Evolutionary conservation across 2,329 filamentous ascomycete genomes (phyloP).

Genomic region (Fusarium miscanthi): DNA sequence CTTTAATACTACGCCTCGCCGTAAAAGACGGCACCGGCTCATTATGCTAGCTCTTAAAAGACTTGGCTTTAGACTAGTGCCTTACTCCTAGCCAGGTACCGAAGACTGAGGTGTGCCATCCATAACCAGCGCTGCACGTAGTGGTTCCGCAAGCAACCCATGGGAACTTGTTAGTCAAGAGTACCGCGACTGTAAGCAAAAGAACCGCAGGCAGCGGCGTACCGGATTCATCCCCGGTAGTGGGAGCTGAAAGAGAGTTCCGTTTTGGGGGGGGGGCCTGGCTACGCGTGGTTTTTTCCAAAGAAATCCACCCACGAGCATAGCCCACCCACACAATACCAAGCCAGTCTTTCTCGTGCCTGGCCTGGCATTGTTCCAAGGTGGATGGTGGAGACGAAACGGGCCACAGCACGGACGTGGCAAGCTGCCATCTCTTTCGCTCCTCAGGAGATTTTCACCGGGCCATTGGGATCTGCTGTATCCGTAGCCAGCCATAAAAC

Average conservation of each 20-base stretch:
- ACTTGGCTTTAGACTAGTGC: slow-evolving; percentile 36
- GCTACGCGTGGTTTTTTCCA: slow-evolving; percentile 41
- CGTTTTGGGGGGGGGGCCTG: slow-evolving; percentile 12
- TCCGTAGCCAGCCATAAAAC: slow-evolving; percentile 28
- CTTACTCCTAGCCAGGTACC: slow-evolving; percentile 32
- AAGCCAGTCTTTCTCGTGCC: slow-evolving; percentile 23
- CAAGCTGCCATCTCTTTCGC: slow-evolving; percentile 33
- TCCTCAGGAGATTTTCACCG: slow-evolving; percentile 5
- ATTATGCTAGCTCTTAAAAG: slow-evolving; percentile 39
- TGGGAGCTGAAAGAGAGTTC: slow-evolving; percentile 26
- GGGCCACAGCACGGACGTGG: slow-evolving; percentile 40
- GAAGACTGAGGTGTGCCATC: slow-evolving; percentile 21
- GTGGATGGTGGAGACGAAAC: slow-evolving; percentile 25
- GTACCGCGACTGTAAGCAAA: slow-evolving; percentile 18
- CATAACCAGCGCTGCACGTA: slow-evolving; percentile 24
- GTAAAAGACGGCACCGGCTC: slow-evolving; percentile 32
- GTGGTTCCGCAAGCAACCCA: slow-evolving; percentile 25
- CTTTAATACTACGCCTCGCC: slow-evolving; percentile 43
- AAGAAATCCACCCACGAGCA: slow-evolving; percentile 11
- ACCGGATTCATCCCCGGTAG: slow-evolving; percentile 34
- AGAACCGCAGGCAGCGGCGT: slow-evolving; percentile 24
- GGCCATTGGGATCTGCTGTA: slow-evolving; percentile 40
- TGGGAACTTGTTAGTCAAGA: slow-evolving; percentile 7
- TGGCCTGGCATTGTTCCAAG: slow-evolving; percentile 20
- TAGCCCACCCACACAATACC: slow-evolving; percentile 7